Base-by-base conservation (phyloP, 2,329 filamentous ascomycete species). In the Sporothrix inflata region DNA sequence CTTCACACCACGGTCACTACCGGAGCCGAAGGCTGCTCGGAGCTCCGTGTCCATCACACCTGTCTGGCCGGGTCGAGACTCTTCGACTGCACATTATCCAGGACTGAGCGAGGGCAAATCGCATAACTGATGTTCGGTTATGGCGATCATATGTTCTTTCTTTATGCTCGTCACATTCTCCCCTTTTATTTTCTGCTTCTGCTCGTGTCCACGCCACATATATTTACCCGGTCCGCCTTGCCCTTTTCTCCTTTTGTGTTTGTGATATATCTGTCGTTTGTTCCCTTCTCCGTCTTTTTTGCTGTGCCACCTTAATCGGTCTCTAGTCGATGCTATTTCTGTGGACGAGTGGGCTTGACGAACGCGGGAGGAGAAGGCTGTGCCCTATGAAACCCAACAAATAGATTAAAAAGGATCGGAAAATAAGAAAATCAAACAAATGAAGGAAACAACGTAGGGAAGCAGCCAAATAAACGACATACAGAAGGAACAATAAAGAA, bases 291-390 rank as follows among this genome's bases (percentile, higher is more conserved):
- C 24, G 24, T 38, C 3, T 6, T 61, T 5, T 21, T 38, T 14
- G 55, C 55, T 61, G 55, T 61, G 55, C 30, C 30, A 11, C 55
- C 55, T 61, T 61, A 14, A 61, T 61, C 55, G 55, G 19, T 40
- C 12, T 30, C 12, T 21, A 30, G 21, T 16, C 51, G 24, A 16
- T 55, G 24, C 51, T 55, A 40, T 61, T 38, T 16, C 21, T 38
- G 55, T 61, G 55, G 30, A 40, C 19, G 19, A 61, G 16, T 38
- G 55, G 34, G 12, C 12, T 34, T 38, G 16, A 38, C 16, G 8
- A 21, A 38, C 16, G 3, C 30, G 34, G 55, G n/a, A 61, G 21
- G 42, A 21, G 30, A 16, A 21, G 27, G 19, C 55, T 38, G 55
- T 11, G 34, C 57, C 57, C 34, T 24, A 40, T 61, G 57, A 42